Evolutionary conservation across 441 rosid species (phyloP), one percentile per base, ranked within the genome.

Genomic region (Euphorbia neoarborescens): DNA sequence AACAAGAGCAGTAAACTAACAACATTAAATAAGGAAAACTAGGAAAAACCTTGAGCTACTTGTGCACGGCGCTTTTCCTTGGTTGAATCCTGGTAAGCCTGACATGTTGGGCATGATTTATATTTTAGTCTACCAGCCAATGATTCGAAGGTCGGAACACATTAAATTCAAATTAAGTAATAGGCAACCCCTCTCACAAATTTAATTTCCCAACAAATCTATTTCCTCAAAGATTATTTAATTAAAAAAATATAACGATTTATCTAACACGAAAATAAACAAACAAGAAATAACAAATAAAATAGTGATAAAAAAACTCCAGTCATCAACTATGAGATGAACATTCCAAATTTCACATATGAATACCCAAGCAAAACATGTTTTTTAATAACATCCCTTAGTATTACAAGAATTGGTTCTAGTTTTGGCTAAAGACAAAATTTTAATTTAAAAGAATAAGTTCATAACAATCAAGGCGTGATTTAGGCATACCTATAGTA

Each of bases 11-110:
- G 30, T 44, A 67, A 68, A 20, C 59, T 60, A 10, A 40, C 19
- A 70, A 57, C 19, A 50, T 22, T 1, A 24, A 74, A 60, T 20
- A 25, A 68, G 63, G 48, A 42, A 24, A 58, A 70, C 38, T 62
- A 66, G 62, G 32, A 24, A 76, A 71, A 84, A 96, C 99, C 98
- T 91, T 91, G 98, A 64, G 98, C 98, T 80, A 96, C 93, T 73
- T 87, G 94, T 65, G 96, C 90, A 68, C 98, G 98, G 0, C 96
- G 85, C 73, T 88, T 91, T 79, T 96, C 98, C 83, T 93, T 96
- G 9, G 99, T 93, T 65, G 96, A 91, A 59, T 93, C 97, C 76
- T 93, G 91, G 77, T 96, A 93, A 69, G 88, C 98, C 97, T 95
- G 82, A 71, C 65, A 74, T 12, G 68, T 59, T 65, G 42, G 35